Base-by-base conservation (phyloP, 2,329 filamentous ascomycete genomes). In the Stachybotrys echinatus region DNA sequence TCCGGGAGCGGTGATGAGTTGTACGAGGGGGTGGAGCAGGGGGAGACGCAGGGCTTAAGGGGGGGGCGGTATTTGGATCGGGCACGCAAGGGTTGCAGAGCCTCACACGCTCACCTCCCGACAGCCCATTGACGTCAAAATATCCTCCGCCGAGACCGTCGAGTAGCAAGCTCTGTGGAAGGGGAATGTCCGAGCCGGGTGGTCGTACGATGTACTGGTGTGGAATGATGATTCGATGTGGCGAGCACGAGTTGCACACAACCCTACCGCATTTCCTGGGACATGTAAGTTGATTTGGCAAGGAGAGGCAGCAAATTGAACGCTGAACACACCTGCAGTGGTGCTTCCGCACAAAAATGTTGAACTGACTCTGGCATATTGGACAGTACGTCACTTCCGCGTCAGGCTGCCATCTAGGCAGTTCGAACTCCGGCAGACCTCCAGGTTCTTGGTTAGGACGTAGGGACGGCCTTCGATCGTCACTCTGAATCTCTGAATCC, bases 171-270 rank as follows among this genome's bases (percentile, higher is more conserved):
- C 61, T 60, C 23, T 62, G 61, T 56, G 69, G 58, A 53, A 69
- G 56, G 53, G 65, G 59, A 52, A 69, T 61, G 51, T 77, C 73
- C 37, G 66, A 54, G 50, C 65, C 75, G 1, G 88, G 87, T 3
- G 89, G 88, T 45, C 87, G 86, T 22, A 96, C 91, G 56, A 97
- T 96, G 65, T 89, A 97, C 63, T 94, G 89, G 56, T 92, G 82
- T 1, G 92, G 92, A 55, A 97, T 96, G 4, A 89, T 95, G 63
- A 97, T 97, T 53, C 91, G 83, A 67, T 97, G 92, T 4, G 92
- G 92, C 3, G 92, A 96, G 71, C 92, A 97, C 19, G 83, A 77
- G 51, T 85, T 84, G 68, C 92, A 97, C 21, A 97, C 92, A 8
- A 97, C 92, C 53, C 91, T 79, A 43, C 92, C 92, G 65, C 92